A percentile compares a stretch with the other conserved stretches of the same genome.
These are phyloP conservation scores for Bruguiera hainesii DNA, from an alignment of 441 rosid genomes.

Conservation along the genomic window DNA sequence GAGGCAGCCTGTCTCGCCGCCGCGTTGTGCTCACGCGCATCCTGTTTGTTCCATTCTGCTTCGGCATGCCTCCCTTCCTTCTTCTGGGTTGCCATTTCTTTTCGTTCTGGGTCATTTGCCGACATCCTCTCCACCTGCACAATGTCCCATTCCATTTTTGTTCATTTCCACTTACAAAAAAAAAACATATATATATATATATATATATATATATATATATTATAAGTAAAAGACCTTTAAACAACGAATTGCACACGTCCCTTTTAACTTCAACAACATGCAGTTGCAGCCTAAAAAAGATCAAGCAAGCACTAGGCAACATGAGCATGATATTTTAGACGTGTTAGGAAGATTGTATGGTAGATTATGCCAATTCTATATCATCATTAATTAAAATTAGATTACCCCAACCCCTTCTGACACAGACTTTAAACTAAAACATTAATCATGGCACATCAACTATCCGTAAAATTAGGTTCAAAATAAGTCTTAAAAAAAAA, in stretches of 20 bases:
- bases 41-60: slow-evolving; percentile 45
- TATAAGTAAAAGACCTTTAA: neutral
- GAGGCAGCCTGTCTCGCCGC: slow-evolving; percentile 25
- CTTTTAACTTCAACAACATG: too few relatives aligned
- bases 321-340: too few relatives aligned
- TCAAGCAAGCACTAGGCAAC: too few relatives aligned
- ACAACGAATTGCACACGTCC: too few relatives aligned
- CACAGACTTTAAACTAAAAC: too few relatives aligned
- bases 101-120: slow-evolving; percentile 43
- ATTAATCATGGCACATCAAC: neutral
- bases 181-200: too few relatives aligned
- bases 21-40: slow-evolving; percentile 42
- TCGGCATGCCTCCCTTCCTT: slow-evolving; percentile 40
- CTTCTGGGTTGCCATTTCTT: slow-evolving; percentile 45
- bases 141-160: neutral
- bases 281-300: too few relatives aligned
- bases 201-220: neutral
- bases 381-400: too few relatives aligned
- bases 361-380: too few relatives aligned
- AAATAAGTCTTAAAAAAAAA: too few relatives aligned
- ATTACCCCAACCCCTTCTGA: too few relatives aligned
- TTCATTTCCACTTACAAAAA: neutral
- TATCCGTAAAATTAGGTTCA: neutral
- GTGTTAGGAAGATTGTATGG: too few relatives aligned
- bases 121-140: slow-evolving; percentile 43